Evolutionary conservation across 768 basidiomycete species (phyloP), one percentile per base, ranked within the genome.

Genomic region (Saitozyma podzolica): DNA sequence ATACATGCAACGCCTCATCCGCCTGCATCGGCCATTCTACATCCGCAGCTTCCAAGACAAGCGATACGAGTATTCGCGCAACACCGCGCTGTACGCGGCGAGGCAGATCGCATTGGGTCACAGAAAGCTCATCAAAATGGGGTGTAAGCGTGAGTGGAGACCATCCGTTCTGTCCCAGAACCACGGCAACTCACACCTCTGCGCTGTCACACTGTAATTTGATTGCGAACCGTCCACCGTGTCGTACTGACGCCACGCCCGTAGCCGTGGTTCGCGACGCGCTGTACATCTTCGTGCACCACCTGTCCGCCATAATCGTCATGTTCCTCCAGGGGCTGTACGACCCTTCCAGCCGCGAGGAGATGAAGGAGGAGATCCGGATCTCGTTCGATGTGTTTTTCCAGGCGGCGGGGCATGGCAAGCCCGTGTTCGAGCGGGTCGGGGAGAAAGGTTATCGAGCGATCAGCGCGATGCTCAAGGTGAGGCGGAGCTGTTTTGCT

Each of bases 1-100:
- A 1, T 59, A 59, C 41, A n/a, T 53, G 50, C 50, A 50, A 13
- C 49, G 58, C 17, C n/a, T 50, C 9, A 17, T 59, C 40, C 19
- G 58, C 13, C 51, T 59, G 14, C 58, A 59, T 52, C 58, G 58
- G 8, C 37, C 50, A 13, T 59, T 37, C 50, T 50, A 51, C 20
- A 37, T 59, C 6, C 17, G 58, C 13, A 51, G 58, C 19, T 59
- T 42, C 41, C 29, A n/a, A 7, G 58, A 51, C 20, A 20, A 50
- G 6, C 16, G 39, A 37, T 59, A 40, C 19, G 41, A 19, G 19
- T 50, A 59, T 20, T 52, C 50, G 13, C 49, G 40, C 17, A n/a
- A 14, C 8, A 7, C 49, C 13, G 58, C 45, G 6, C 40, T 52
- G 13, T 52, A 29, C 11, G 49, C 40, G 40, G 58, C 58, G 16